Evolutionary conservation across 2,329 filamentous ascomycete species (phyloP).

Genomic region (Cordyceps pruinosa): DNA sequence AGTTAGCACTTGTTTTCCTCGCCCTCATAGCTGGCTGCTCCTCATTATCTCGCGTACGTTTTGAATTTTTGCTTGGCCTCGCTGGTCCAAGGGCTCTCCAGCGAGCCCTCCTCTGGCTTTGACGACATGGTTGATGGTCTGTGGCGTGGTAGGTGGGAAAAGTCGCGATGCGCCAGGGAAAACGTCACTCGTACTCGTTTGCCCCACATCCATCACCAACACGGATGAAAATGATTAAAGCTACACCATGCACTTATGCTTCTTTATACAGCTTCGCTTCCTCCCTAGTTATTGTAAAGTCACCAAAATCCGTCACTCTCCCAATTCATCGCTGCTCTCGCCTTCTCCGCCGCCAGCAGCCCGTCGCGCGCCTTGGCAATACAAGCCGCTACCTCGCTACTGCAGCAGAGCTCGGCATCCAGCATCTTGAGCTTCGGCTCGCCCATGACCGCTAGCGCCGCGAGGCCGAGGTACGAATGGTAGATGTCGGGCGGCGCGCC

Average conservation of each 20-base stretch:
- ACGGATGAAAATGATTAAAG: neutral
- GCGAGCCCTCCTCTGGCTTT: slow-evolving; percentile 11
- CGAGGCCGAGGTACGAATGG: slow-evolving; percentile 82
- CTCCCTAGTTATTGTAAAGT: neutral
- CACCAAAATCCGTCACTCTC: slow-evolving; percentile 24
- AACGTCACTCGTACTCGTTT: neutral
- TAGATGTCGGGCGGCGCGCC: slow-evolving; percentile 70
- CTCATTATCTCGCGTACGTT: slow-evolving; percentile 37
- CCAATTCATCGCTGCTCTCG: slow-evolving; percentile 12
- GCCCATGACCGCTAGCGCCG: slow-evolving; percentile 66
- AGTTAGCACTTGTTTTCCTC: neutral
- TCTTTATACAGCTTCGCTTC: neutral
- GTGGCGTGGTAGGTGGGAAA: neutral
- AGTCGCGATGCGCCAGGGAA: neutral
- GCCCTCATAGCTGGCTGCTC: neutral
- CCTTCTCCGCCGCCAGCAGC: slow-evolving; percentile 21
- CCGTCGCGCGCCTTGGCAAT: slow-evolving; percentile 41
- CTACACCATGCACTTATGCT: neutral
- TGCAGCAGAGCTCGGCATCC: slow-evolving; percentile 72
- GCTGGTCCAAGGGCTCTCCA: slow-evolving; percentile 44
- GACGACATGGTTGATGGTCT: slow-evolving; percentile 13
- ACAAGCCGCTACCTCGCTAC: slow-evolving; percentile 47
- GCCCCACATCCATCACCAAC: neutral
- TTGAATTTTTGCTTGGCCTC: slow-evolving; percentile 59
- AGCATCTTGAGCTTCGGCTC: slow-evolving; percentile 63